phyloP scores from a whole-genome alignment of 23 red algal species.

The Chondrus crispus region DNA sequence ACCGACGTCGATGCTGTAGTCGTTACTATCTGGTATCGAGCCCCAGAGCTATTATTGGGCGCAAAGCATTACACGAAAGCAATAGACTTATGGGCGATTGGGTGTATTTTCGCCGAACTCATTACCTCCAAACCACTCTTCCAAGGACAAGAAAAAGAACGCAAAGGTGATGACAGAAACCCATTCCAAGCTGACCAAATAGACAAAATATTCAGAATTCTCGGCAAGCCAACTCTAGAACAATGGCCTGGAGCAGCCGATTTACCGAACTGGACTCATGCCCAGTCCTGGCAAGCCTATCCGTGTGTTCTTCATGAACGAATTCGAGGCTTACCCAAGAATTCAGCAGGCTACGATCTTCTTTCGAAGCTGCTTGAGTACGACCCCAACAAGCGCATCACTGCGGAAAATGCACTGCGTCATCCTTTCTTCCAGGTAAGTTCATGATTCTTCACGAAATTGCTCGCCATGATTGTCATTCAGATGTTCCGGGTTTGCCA shows the following conservation, averaged over 20 bases:
- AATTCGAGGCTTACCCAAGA: slow-evolving; percentile 48
- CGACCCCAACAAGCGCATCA: slow-evolving; percentile 83
- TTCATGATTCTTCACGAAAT: neutral
- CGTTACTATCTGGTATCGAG: slow-evolving; percentile 87
- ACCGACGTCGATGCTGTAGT: slow-evolving; percentile 83
- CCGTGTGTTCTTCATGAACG: slow-evolving; percentile 54
- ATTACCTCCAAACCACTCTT: slow-evolving; percentile 82
- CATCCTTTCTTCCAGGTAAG: slow-evolving; percentile 85
- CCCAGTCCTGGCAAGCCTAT: slow-evolving; percentile 61
- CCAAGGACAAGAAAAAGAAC: slow-evolving; percentile 74
- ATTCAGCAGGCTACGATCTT: slow-evolving; percentile 63
- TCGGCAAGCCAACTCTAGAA: slow-evolving; percentile 75
- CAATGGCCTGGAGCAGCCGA: slow-evolving; percentile 73
- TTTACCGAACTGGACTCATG: slow-evolving; percentile 63
- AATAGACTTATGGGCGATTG: slow-evolving; percentile 89
- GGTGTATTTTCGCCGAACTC: slow-evolving; percentile 92
- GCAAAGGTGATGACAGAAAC: slow-evolving; percentile 71
- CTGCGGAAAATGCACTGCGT: slow-evolving; percentile 60
- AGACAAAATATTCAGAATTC: slow-evolving; percentile 82
- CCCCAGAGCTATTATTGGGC: slow-evolving; percentile 60
- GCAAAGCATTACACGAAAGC: slow-evolving; percentile 90
- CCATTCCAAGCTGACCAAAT: slow-evolving; percentile 92
- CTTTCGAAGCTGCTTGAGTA: slow-evolving; percentile 73
- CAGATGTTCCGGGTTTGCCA: too few species aligned
- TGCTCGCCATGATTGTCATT: neutral